Conservation (phyloP, 345 rosid genomes). For the Adansonia digitata region DNA sequence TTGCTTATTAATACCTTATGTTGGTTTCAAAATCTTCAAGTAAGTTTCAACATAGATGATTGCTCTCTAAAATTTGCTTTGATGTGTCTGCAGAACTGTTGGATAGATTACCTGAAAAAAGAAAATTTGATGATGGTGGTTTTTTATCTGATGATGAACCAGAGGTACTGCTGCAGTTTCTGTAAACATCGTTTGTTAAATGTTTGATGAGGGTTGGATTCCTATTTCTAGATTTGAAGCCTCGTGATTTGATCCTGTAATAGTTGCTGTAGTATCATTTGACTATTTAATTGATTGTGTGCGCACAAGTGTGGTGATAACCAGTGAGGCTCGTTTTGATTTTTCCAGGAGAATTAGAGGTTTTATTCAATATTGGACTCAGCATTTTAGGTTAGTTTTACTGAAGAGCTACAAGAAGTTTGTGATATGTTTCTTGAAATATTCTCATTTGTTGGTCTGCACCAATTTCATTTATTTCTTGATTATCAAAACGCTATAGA, state of each 20-base stretch:
- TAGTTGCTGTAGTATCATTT: neutral
- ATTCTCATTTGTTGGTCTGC: too few relatives aligned
- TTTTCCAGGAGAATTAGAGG: too few relatives aligned
- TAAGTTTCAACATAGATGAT: neutral
- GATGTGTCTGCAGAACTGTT: constrained; percentile 33
- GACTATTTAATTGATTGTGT: neutral
- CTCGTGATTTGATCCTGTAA: constrained; percentile 3
- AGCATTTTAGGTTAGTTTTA: neutral
- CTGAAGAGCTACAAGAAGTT: neutral
- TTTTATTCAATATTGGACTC: neutral
- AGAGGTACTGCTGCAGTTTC: constrained; percentile 24
- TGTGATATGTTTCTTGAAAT: neutral
- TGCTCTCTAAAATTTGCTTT: neutral
- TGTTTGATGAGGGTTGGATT: too few relatives aligned
- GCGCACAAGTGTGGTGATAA: neutral
- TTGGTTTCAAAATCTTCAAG: neutral
- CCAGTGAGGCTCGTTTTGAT: too few relatives aligned
- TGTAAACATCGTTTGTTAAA: neutral
- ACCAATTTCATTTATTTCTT: too few relatives aligned
- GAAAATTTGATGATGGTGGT: constrained; percentile 72
- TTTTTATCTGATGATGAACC: constrained; percentile 64
- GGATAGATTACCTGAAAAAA: constrained; percentile 65
- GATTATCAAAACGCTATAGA: too few relatives aligned
- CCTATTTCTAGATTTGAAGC: neutral
- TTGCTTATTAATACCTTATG: too few relatives aligned